These are phyloP conservation scores for Botrytis medusae DNA, from an alignment of 2,329 filamentous ascomycete species.

Conservation along the genomic window DNA sequence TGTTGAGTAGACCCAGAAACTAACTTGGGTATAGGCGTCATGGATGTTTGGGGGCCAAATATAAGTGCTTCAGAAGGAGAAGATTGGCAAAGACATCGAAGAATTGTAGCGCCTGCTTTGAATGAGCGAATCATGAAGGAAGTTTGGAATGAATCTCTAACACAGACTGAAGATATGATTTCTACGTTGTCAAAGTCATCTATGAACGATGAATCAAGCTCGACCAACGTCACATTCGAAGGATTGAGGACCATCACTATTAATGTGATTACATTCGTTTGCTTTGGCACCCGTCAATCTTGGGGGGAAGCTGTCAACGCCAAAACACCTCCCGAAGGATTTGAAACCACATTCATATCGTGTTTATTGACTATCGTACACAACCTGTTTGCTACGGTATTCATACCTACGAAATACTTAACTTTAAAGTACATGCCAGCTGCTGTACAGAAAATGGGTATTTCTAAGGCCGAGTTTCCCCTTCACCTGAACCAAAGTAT, in stretches of 20 bases:
- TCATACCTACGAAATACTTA: conserved; percentile 4
- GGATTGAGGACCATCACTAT: conserved; percentile 47
- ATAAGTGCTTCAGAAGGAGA: conserved; percentile 34
- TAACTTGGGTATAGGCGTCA: not conserved
- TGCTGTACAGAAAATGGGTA: not conserved
- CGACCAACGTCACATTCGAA: conserved; percentile 39
- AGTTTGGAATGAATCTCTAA: conserved; percentile 43
- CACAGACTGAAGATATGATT: conserved; percentile 38
- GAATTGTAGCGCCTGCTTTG: conserved; percentile 44
- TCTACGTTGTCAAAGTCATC: conserved; percentile 32
- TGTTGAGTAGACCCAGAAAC: not conserved
- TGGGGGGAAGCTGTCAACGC: conserved; percentile 22
- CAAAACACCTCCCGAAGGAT: conserved; percentile 30
- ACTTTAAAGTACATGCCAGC: not conserved
- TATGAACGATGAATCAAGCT: conserved; percentile 27
- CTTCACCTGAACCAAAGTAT: not conserved
- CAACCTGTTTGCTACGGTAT: conserved; percentile 7
- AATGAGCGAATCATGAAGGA: conserved; percentile 44
- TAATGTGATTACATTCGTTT: conserved; percentile 52
- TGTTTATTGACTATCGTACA: not conserved
- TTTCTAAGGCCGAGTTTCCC: conserved; percentile 3
- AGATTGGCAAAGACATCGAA: conserved; percentile 46
- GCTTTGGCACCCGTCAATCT: conserved; percentile 43
- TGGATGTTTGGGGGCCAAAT: conserved; percentile 7
- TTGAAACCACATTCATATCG: conserved; percentile 24